phyloP scores from a whole-genome alignment of 352 stramenopile species.

The Pilasporangium apinafurcum region DNA sequence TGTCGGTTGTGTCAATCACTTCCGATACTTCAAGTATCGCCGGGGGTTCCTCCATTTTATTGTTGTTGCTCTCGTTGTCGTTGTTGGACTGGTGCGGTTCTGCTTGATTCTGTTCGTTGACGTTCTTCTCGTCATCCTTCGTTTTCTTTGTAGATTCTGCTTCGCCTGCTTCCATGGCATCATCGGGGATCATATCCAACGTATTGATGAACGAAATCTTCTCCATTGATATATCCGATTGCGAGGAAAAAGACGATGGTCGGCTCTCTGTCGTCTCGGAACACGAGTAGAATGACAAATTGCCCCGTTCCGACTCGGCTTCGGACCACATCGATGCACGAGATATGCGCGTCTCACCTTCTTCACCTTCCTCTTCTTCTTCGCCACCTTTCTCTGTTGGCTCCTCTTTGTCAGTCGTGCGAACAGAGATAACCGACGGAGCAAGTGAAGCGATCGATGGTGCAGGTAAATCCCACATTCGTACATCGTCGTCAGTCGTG shows the following conservation, averaged over 20 bases:
- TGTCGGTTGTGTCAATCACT: conserved; percentile 46
- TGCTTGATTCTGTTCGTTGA: conserved; percentile 8
- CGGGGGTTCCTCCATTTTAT: background rate
- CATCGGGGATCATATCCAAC: conserved; percentile 37
- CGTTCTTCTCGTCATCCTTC: conserved; percentile 13
- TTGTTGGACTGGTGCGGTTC: background rate
- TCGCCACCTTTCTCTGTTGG: no score
- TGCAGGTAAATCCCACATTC: conserved; percentile 5
- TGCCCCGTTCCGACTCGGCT: conserved; percentile 1
- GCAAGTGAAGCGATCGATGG: background rate
- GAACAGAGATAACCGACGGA: no score
- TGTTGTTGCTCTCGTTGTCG: background rate
- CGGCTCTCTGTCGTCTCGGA: background rate
- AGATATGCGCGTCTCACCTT: no score
- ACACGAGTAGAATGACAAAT: background rate
- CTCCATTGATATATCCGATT: conserved; percentile 12
- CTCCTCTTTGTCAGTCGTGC: no score
- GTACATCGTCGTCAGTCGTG: no score
- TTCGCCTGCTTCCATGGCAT: conserved; percentile 18
- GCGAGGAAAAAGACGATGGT: conserved; percentile 2
- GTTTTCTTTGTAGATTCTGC: conserved; percentile 11
- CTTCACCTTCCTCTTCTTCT: no score
- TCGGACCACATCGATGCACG: conserved; percentile 8
- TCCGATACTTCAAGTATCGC: conserved; percentile 24
- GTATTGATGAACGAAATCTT: conserved; percentile 30